phyloP scores from a whole-genome alignment of 805 yeast species.

The Candida qinlingensis region DNA sequence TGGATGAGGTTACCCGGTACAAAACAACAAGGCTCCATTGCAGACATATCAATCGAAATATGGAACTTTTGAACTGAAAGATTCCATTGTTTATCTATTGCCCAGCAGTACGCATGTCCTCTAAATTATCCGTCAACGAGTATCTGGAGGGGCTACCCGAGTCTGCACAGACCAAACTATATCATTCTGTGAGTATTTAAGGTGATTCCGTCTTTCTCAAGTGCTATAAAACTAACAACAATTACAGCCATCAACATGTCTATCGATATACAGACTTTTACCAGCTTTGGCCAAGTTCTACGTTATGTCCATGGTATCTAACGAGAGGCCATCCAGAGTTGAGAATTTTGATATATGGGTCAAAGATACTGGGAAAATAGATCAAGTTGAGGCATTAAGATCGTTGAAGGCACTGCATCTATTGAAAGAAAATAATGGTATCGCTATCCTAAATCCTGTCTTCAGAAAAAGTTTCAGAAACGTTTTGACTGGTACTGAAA shows the following conservation, averaged over 20 bases:
- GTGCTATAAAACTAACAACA: not conserved
- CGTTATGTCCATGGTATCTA: slow-evolving; percentile 81
- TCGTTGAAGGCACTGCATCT: slow-evolving; percentile 73
- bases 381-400: slow-evolving; percentile 70
- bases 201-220: not conserved
- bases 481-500: slow-evolving; percentile 77
- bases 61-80: not conserved
- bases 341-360: slow-evolving; percentile 75
- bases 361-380: slow-evolving; percentile 45
- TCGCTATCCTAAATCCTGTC: slow-evolving; percentile 56
- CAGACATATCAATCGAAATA: not conserved
- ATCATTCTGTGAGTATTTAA: slow-evolving; percentile 43
- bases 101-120: slow-evolving; percentile 12
- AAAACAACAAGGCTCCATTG: not conserved
- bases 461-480: slow-evolving; percentile 72
- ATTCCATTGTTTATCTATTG: not conserved
- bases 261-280: slow-evolving; percentile 84
- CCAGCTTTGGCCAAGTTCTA: slow-evolving; percentile 88
- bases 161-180: slow-evolving; percentile 75
- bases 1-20: slow-evolving; percentile 15
- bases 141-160: slow-evolving; percentile 88
- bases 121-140: slow-evolving; percentile 61
- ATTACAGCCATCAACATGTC: slow-evolving; percentile 75
- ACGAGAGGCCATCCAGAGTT: slow-evolving; percentile 64
- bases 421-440: slow-evolving; percentile 50